Percentiles rank a stretch among this genome's conserved stretches.
Evolutionary conservation across 2,329 filamentous ascomycete genomes (phyloP).

Genomic region (Thielaviopsis punctulata): DNA sequence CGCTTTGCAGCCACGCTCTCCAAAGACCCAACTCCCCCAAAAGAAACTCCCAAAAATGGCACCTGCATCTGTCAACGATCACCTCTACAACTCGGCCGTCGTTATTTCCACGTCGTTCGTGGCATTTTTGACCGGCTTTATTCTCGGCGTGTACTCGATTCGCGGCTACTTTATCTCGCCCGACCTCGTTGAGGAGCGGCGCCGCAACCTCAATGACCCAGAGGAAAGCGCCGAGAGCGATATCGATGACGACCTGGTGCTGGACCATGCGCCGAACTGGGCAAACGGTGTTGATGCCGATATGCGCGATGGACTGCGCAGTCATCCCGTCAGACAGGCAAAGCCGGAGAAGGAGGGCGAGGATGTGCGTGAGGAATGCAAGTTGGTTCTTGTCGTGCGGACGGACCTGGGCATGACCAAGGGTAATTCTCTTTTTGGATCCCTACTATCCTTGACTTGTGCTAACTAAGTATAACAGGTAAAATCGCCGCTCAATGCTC

Average conservation of each 20-base stretch:
- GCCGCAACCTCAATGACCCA: slow-evolving; percentile 38
- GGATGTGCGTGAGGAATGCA: slow-evolving; percentile 61
- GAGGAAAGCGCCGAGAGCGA: slow-evolving; percentile 54
- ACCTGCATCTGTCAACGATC: slow-evolving; percentile 21
- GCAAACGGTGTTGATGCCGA: slow-evolving; percentile 43
- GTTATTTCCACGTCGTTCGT: slow-evolving; percentile 59
- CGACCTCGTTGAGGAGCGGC: slow-evolving; percentile 36
- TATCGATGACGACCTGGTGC: slow-evolving; percentile 39
- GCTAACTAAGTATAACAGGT: slow-evolving; percentile 32
- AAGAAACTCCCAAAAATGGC: neutral
- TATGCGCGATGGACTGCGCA: slow-evolving; percentile 35
- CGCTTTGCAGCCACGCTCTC: neutral
- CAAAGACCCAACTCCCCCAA: neutral
- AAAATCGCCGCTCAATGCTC: slow-evolving; percentile 94
- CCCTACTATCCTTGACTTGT: neutral
- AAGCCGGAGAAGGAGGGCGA: slow-evolving; percentile 18
- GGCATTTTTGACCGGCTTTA: slow-evolving; percentile 60
- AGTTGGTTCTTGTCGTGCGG: slow-evolving; percentile 78
- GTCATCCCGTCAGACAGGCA: slow-evolving; percentile 19
- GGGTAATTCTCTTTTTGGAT: slow-evolving; percentile 33
- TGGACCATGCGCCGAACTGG: slow-evolving; percentile 54
- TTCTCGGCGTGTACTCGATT: slow-evolving; percentile 59
- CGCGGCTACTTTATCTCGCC: slow-evolving; percentile 42
- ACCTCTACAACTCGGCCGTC: slow-evolving; percentile 32
- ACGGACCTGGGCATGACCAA: slow-evolving; percentile 97